Evolutionary conservation across 2,329 filamentous ascomycete genomes (phyloP), one percentile per base, ranked within the genome.

Genomic region (Sclerotinia borealis): DNA sequence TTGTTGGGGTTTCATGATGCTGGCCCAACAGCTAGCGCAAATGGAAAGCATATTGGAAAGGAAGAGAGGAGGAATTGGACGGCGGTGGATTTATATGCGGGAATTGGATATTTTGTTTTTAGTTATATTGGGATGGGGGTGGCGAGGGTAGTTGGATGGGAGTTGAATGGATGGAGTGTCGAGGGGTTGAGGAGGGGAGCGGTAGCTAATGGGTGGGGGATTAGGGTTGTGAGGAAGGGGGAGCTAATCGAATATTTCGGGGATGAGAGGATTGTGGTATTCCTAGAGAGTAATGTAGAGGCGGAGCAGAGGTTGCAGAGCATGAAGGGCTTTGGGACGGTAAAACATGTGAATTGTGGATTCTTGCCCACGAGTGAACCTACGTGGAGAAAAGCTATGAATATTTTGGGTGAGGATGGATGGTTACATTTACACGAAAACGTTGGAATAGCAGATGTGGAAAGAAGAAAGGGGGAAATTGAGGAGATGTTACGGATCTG

Each of bases 21-120:
- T 29, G 41, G 65, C 15, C 5, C 7, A 4, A 11, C n/a, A 25
- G 47, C 8, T 2, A 11, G 22, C 22, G 17, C 10, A 13, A 36
- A 22, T 39, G 17, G 64, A 52, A 37, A 56, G 11, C 36, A 27
- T 10, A 34, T 68, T 45, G 48, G 43, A 6, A 64, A 64, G 27
- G 49, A 61, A 15, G 43, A 62, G 9, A 36, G 72, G 34, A 39
- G 6, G 22, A 47, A 51, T 17, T 61, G 61, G 17, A 56, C 48
- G 0, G 85, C 88, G 0, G 83, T 96, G 0, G 93, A 98, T 75
- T 78, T 98, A 65, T 97, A 96, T 77, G 91, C 90, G 0, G 93
- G 93, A 0, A 96, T 97, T 68, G 93, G 93, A 6, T 97, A 97
- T 76, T 97, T 98, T 76, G 85, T 89, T 4, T 96, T 97, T 72